Evolutionary conservation across 1,284 basidiomycete species (phyloP), one percentile per base, ranked within the genome.

Genomic region (Mrakiaceae sp.): DNA sequence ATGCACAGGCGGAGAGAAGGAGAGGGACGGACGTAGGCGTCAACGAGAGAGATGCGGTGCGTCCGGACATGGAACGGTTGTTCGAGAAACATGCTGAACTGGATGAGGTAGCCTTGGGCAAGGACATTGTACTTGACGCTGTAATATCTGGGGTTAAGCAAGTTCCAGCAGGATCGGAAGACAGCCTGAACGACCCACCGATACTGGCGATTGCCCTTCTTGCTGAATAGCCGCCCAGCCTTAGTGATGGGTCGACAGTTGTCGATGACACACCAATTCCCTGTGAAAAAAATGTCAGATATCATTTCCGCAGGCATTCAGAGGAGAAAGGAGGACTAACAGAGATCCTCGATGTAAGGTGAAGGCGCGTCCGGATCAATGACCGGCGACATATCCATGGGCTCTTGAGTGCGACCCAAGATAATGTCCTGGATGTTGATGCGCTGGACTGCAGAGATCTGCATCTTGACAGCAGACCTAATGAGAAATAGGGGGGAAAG

Each of bases 161-260:
- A 79, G 57, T 84, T 27, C 27, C 27, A 27, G 27, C 27, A 27
- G 27, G 27, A 27, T 27, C 27, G 27, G 27, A 27, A 53, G 51
- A 53, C 58, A 58, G 64, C 39, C 52, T 3, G 39, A 48, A 46
- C 66, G 8, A 78, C 83, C 68, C 69, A 88, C 88, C 82, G 82
- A 76, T 85, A 90, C 74, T 83, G 82, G 14, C 86, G 86, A 67
- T 80, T 72, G 3, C 86, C 87, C 67, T 80, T 80, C 68, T 86
- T 82, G 73, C 82, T 81, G 71, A 83, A 91, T 12, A 88, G 73
- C 60, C 83, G 83, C 0, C 90, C 90, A 5, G 81, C 80, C 70
- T 83, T 84, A 49, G 84, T 73, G 62, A 92, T 84, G 7, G 87
- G 80, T 66, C 83, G 81, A 70, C 90, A 93, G 6, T 82, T 83